These are phyloP conservation scores for Lavandula angustifolia DNA, from an alignment of 257 asterid genomes.

Conservation along the genomic window DNA sequence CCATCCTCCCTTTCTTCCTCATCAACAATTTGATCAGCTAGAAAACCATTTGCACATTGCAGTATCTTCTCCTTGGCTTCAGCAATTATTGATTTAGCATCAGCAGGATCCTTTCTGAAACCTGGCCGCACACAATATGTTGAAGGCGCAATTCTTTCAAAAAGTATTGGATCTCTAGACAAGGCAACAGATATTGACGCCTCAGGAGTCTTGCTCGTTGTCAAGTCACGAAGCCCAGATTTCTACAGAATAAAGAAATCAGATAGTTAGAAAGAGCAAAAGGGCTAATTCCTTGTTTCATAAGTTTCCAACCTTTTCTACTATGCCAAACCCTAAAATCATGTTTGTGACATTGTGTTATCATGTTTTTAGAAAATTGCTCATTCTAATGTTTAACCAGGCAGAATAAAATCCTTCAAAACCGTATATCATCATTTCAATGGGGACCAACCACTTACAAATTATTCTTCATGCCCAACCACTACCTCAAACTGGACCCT, in stretches of 20 bases:
- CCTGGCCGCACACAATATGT: constrained; percentile 91
- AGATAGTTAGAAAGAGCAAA: constrained; percentile 28
- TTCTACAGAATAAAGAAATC: constrained; percentile 47
- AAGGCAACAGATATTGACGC: constrained; percentile 99
- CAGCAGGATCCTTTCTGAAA: constrained; percentile 94
- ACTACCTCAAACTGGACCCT: too few species aligned
- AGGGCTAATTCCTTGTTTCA: neutral
- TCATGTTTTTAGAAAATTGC: too few species aligned
- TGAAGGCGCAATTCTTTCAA: constrained; percentile 97
- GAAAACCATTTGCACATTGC: constrained; percentile 78
- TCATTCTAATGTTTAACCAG: neutral
- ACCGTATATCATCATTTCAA: too few species aligned
- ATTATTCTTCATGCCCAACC: too few species aligned
- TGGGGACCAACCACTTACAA: too few species aligned
- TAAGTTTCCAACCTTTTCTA: too few species aligned
- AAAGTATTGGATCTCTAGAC: constrained; percentile 95
- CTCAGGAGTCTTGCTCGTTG: constrained; percentile 98
- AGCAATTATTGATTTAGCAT: constrained; percentile 77
- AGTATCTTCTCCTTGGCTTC: constrained; percentile 87
- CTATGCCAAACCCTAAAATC: too few species aligned
- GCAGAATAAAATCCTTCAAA: too few species aligned
- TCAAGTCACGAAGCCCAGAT: constrained; percentile 96
- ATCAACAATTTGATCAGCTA: constrained; percentile 78
- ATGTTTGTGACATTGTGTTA: too few species aligned
- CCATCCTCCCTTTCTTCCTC: constrained; percentile 95